Evolutionary conservation across 2,329 filamentous ascomycete genomes (phyloP), one percentile per base, ranked within the genome.

Genomic region (Diaporthe batatas): DNA sequence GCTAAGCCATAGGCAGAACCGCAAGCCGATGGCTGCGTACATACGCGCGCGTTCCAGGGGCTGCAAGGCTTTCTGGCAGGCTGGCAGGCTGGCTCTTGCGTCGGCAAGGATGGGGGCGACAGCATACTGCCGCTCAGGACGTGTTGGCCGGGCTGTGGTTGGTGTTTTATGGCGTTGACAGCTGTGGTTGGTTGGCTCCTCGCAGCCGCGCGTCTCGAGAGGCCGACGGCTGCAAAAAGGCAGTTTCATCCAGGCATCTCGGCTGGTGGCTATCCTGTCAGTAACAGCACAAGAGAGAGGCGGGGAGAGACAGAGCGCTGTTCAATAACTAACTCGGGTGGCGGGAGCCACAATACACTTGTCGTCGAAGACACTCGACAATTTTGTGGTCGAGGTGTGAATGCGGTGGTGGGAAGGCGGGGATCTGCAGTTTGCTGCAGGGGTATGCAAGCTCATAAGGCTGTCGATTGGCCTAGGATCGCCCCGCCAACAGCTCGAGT

Each of bases 381-480:
- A 18, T 34, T 49, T 18, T 16, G 44, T 23, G 44, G 42, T 65
- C 42, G 42, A 32, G 23, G 16, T 29, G 18, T 44, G 39, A 44
- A 32, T 49, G 58, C 25, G n/a, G 58, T 64, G 25, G 39, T 59
- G 36, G n/a, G 59, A 49, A 21, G 10, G 62, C n/a, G 32, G 62
- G 34, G 47, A 53, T 51, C 44, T 65, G 62, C 44, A 51, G 44
- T 14, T 2, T 51, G 7, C 47, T 53, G 62, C 62, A 67, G 62
- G 62, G 62, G 47, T 67, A 67, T 67, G 62, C 62, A 53, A 32
- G 62, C 47, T 39, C 39, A 49, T 29, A 67, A 49, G 69, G 69
- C 57, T 64, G 44, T 62, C 42, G 62, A 64, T 62, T 72, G 71
- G 71, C 42, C 44, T 59, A 36, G 39, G 53, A 55, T 72, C 65